Conservation (phyloP, 345 rosid species). For the Euphorbia tirucalli region DNA sequence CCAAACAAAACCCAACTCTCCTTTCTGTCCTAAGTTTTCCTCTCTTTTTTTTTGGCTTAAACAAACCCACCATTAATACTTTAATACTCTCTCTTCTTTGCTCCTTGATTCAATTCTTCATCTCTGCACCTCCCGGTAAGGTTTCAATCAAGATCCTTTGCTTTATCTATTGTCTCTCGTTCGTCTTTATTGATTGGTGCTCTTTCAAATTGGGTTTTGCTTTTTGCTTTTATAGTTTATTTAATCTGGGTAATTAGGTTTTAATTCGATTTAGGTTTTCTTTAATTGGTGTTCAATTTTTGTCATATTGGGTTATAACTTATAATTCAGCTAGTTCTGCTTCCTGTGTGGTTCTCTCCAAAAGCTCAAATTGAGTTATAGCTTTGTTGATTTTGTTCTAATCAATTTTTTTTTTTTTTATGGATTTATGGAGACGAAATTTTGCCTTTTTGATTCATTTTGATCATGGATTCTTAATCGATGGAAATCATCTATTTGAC, state of each 20-base stretch:
- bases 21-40: background rate
- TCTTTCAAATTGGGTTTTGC: background rate
- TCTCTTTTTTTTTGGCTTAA: too few relatives aligned
- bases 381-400: background rate
- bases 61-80: too few relatives aligned
- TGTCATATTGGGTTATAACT: background rate
- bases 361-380: conserved; percentile 2
- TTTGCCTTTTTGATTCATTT: conserved; percentile 11
- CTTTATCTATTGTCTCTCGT: background rate
- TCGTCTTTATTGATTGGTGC: background rate
- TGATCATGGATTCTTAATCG: background rate
- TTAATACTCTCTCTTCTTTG: too few relatives aligned
- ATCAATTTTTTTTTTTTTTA: background rate
- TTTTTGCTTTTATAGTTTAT: background rate
- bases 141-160: conserved; percentile 9
- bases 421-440: background rate
- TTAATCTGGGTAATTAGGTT: background rate
- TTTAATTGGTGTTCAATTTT: background rate
- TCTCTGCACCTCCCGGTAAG: conserved; percentile 2
- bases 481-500: background rate
- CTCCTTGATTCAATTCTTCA: too few relatives aligned
- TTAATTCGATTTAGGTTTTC: background rate
- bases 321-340: too few relatives aligned
- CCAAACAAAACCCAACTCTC: background rate
- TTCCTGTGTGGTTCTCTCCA: background rate